Conservation (phyloP, 2,329 filamentous ascomycete species). For the Gnomoniopsis sp. region DNA sequence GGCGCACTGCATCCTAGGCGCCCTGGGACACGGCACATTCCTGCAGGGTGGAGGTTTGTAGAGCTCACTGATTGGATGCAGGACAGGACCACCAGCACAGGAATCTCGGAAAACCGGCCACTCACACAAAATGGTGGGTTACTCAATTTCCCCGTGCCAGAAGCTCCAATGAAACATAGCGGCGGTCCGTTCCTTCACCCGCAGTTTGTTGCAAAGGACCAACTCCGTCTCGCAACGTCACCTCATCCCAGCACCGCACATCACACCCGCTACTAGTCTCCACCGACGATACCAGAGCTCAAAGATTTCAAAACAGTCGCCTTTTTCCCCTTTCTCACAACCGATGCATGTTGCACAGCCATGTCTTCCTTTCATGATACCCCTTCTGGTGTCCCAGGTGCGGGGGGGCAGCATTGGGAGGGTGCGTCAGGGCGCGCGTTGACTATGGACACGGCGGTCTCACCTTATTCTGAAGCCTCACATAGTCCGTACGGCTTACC, state of each 20-base stretch:
- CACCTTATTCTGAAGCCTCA: background rate
- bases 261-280: background rate
- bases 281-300: background rate
- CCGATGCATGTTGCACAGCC: background rate
- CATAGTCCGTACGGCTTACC: background rate
- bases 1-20: background rate
- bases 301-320: background rate
- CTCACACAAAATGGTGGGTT: background rate
- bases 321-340: background rate
- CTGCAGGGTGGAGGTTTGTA: background rate
- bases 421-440: background rate
- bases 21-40: background rate
- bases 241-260: background rate
- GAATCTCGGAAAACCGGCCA: background rate
- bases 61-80: background rate
- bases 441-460: background rate
- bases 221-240: background rate
- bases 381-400: background rate
- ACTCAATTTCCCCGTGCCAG: background rate
- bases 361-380: background rate
- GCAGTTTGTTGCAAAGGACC: background rate
- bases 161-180: background rate
- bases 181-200: background rate
- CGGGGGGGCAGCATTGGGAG: background rate
- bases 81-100: background rate